A percentile compares a stretch with the other conserved stretches of the same genome.
Conservation (phyloP, 139 green algal genomes). For the Chlorella vulgaris region DNA sequence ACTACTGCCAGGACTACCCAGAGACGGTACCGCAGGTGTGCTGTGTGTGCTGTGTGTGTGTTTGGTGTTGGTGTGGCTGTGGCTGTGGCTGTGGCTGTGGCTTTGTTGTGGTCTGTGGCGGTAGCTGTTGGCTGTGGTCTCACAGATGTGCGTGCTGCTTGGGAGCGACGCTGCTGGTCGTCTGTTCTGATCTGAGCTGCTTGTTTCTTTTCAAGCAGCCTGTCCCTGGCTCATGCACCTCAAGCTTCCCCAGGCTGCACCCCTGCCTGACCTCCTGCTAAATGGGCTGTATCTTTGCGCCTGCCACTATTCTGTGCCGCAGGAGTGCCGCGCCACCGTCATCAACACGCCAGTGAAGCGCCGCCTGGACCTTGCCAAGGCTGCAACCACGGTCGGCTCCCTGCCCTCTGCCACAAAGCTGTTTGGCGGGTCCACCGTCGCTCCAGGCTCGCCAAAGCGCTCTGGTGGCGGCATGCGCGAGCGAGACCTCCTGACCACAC, state of each 20-base stretch:
- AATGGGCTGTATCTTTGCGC: background rate
- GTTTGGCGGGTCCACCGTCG: background rate
- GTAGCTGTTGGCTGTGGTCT: no score
- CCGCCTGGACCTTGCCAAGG: constrained; percentile 46
- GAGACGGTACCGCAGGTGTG: constrained; percentile 31
- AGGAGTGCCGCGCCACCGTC: constrained; percentile 62
- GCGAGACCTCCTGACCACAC: constrained; percentile 40
- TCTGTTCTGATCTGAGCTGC: no score
- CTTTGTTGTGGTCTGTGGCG: background rate
- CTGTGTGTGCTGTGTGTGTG: background rate
- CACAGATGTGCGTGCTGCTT: no score
- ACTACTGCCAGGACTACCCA: constrained; percentile 83
- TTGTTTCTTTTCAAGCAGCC: no score
- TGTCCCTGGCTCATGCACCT: no score
- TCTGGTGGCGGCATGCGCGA: background rate
- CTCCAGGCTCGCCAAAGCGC: constrained; percentile 8
- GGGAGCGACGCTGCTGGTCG: no score
- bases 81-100: background rate
- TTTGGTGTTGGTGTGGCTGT: background rate
- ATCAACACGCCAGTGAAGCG: constrained; percentile 50
- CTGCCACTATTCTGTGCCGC: no score
- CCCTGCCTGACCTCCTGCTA: background rate
- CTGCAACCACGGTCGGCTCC: background rate
- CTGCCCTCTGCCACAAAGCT: constrained; percentile 21
- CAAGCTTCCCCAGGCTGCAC: background rate